Evolutionary conservation across 352 stramenopile species (phyloP), one percentile per base, ranked within the genome.

Genomic region (Pythium coloratum): DNA sequence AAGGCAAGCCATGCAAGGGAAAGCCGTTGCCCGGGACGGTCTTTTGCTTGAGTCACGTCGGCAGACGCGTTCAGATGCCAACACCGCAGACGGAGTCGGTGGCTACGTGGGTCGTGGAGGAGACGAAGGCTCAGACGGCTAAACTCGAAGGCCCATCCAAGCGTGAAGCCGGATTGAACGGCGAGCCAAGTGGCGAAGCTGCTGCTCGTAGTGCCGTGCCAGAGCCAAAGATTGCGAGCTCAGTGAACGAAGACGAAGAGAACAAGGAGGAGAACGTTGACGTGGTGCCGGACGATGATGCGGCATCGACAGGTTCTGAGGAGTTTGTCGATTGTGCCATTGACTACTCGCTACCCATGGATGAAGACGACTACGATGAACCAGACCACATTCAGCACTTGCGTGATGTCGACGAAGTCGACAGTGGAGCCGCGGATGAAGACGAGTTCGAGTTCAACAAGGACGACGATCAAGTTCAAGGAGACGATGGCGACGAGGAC

Each of bases 331-430:
- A 82, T 66, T 72, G 78, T 8, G 53, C 65, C 10, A 71, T 69
- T 9, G 67, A 73, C 33, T 26, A 30, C 47, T 47, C 36, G 24
- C 46, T 62, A 38, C 6, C 59, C 8, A 77, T 77, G 32, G 81
- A 78, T 57, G 76, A 78, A 47, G 85, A 91, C 42, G 85, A 94
- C 75, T 75, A 84, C 2, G 81, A 92, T 34, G 86, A 95, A 47
- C 91, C 82, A 0, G 90, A 94, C 20, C 83, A 93, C 57, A 59
- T 94, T 24, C 86, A 96, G 55, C 88, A 96, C 70, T 66, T 97
- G 16, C 81, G 84, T 2, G 90, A 97, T 34, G 80, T 96, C 49
- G 85, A 86, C 44, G 82, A 91, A 56, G 64, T 91, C 38, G 69
- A 80, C n/a, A n/a, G 32, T 30, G 63, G 63, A 55, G 72, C 86